Evolutionary conservation across 306 rosid species (phyloP).

Genomic region (Acacia crassicarpa): DNA sequence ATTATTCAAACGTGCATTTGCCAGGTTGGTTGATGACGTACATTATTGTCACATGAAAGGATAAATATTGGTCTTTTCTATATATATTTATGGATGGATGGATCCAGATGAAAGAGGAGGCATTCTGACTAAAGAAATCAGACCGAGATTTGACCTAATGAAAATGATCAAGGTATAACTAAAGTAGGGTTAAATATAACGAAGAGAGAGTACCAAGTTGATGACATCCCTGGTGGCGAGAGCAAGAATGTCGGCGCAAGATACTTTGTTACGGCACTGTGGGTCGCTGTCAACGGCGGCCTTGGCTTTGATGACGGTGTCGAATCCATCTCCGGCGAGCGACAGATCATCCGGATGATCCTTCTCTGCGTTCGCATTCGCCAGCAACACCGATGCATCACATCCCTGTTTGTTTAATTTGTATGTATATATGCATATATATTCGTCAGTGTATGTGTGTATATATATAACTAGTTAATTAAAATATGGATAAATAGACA

Average conservation of each 20-base stretch:
- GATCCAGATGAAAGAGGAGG: too few relatives aligned
- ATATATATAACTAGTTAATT: not conserved
- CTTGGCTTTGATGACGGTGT: constrained; percentile 81
- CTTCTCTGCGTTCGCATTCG: constrained; percentile 60
- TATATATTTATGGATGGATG: too few relatives aligned
- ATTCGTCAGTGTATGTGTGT: not conserved
- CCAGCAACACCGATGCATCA: constrained; percentile 77
- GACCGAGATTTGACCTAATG: too few relatives aligned
- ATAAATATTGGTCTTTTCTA: too few relatives aligned
- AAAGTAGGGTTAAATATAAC: not conserved
- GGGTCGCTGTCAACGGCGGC: constrained; percentile 68
- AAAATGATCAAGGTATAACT: not conserved
- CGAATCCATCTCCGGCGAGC: constrained; percentile 90
- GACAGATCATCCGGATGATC: constrained; percentile 71
- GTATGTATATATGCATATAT: not conserved
- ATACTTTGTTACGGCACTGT: constrained; percentile 67
- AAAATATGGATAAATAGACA: not conserved
- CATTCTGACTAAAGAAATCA: too few relatives aligned
- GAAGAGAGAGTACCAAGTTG: constrained; percentile 46
- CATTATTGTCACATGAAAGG: too few relatives aligned
- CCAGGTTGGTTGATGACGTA: too few relatives aligned
- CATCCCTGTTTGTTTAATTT: constrained; percentile 70
- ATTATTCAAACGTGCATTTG: too few relatives aligned
- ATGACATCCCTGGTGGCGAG: constrained; percentile 86
- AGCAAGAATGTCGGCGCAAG: constrained; percentile 92